Conservation (phyloP, 768 basidiomycete genomes). For the Lactarius deliciosus region DNA sequence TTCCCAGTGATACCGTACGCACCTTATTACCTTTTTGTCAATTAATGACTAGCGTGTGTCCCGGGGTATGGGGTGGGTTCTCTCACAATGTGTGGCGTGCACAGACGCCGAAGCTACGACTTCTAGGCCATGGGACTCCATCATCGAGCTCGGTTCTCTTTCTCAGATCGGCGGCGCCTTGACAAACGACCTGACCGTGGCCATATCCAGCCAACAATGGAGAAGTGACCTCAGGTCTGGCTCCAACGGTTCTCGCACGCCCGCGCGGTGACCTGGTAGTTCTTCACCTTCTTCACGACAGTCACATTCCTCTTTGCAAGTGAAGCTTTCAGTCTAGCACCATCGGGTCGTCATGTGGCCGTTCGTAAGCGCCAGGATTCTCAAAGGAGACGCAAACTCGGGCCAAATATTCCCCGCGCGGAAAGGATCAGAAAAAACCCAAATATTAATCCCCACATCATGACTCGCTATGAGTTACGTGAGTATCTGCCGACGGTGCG, state of each 20-base stretch:
- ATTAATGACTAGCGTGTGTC: neutral
- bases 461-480: neutral
- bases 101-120: neutral
- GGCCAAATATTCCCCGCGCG: neutral
- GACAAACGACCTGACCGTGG: neutral
- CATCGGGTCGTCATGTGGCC: neutral
- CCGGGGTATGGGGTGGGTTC: slow-evolving; percentile 1
- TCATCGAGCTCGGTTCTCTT: neutral
- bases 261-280: neutral
- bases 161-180: neutral
- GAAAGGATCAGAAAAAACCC: neutral
- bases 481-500: neutral
- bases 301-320: slow-evolving; percentile 6
- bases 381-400: slow-evolving; percentile 1
- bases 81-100: neutral
- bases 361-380: neutral
- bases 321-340: neutral
- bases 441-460: neutral
- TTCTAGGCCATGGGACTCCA: neutral
- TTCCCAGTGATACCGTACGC: neutral
- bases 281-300: neutral
- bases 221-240: neutral
- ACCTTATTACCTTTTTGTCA: neutral
- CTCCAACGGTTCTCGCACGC: neutral
- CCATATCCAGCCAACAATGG: neutral